phyloP scores from a whole-genome alignment of 2,329 filamentous ascomycete genomes.

The Colletotrichum camelliae region DNA sequence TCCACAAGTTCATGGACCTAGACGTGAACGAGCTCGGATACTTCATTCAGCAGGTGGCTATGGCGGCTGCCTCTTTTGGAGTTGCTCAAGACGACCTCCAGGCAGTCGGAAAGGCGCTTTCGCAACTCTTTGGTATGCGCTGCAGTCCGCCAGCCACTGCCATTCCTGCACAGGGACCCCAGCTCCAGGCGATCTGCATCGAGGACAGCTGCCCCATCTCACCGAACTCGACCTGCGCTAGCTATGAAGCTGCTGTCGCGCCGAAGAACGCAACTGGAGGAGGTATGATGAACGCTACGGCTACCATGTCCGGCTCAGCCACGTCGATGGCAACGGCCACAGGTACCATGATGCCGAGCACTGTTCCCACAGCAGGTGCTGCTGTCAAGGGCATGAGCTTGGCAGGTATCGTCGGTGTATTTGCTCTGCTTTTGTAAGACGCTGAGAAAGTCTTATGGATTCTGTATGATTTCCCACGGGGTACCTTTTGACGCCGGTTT shows the following conservation, averaged over 20 bases:
- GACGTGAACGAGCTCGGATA: conserved; percentile 56
- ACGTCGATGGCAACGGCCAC: background rate
- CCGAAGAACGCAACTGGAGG: conserved; percentile 14
- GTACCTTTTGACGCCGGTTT: background rate
- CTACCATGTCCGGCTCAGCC: background rate
- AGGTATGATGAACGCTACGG: conserved; percentile 3
- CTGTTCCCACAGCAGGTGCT: background rate
- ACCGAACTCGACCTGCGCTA: conserved; percentile 47
- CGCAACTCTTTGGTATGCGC: conserved; percentile 53
- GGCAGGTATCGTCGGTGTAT: background rate
- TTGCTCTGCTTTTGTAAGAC: background rate
- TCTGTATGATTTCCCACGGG: background rate
- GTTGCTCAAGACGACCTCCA: conserved; percentile 58
- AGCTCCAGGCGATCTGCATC: conserved; percentile 63
- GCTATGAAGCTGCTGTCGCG: conserved; percentile 40
- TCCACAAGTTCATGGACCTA: conserved; percentile 67
- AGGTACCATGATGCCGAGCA: background rate
- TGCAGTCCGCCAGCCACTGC: conserved; percentile 53
- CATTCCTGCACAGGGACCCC: conserved; percentile 47
- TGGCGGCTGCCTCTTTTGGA: conserved; percentile 63
- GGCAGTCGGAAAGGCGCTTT: conserved; percentile 54
- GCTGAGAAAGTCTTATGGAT: background rate
- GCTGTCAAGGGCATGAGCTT: background rate
- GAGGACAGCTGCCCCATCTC: conserved; percentile 53
- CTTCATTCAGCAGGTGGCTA: conserved; percentile 64